Conservation (phyloP, 1,284 basidiomycete species). For the Heterobasidion parviporum region DNA sequence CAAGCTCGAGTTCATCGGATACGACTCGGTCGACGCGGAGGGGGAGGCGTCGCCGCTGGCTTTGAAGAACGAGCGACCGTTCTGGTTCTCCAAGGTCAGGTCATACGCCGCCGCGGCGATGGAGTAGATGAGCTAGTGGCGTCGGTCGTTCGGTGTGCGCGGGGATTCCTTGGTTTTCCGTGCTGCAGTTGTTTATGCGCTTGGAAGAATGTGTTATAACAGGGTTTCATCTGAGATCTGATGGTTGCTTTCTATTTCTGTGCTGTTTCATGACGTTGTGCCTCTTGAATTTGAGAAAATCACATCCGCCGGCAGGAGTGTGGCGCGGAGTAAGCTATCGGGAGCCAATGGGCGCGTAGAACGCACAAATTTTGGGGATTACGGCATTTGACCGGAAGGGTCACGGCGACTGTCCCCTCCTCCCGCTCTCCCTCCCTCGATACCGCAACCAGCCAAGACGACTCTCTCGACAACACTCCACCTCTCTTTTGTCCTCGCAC, state of each 20-base stretch:
- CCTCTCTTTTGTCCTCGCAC: background rate
- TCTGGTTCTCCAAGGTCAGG: conserved; percentile 86
- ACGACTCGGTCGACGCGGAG: conserved; percentile 66
- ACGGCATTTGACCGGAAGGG: too few species aligned
- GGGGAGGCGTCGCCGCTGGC: conserved; percentile 69
- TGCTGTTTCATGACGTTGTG: too few species aligned
- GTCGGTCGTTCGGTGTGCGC: too few species aligned
- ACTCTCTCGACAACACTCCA: background rate
- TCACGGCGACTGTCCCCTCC: too few species aligned
- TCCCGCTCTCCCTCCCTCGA: background rate
- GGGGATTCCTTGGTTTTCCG: too few species aligned
- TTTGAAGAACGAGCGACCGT: conserved; percentile 80
- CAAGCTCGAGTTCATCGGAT: conserved; percentile 69
- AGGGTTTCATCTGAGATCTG: too few species aligned
- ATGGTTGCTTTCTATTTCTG: too few species aligned
- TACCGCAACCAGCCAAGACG: background rate
- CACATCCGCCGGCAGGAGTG: too few species aligned
- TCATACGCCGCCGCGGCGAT: conserved; percentile 29
- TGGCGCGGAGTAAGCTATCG: background rate
- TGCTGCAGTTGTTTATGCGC: too few species aligned
- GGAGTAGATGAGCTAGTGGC: too few species aligned
- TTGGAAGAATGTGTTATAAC: too few species aligned
- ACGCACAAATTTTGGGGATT: background rate
- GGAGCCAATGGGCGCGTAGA: background rate
- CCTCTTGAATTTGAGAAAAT: too few species aligned